Percentiles rank a stretch among this genome's conserved stretches.
These are phyloP conservation scores for Pyricularia grisea DNA, from an alignment of 2,329 filamentous ascomycete species.

Conservation along the genomic window DNA sequence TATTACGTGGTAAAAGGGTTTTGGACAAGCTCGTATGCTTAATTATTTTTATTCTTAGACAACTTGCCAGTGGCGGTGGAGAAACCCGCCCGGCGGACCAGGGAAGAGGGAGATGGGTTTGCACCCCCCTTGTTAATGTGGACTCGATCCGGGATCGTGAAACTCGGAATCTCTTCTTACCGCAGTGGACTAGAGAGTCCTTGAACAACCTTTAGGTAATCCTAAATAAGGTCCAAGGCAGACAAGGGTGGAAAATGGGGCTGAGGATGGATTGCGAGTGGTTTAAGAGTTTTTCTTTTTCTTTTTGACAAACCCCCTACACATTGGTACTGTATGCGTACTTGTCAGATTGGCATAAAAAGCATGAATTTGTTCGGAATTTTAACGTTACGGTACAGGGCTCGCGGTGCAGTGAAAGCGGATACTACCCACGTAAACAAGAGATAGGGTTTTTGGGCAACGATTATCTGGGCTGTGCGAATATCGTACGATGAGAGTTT, in stretches of 20 bases:
- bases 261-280: too few relatives aligned
- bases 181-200: too few relatives aligned
- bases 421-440: too few relatives aligned
- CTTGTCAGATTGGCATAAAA: background rate
- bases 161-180: background rate
- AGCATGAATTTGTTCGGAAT: background rate
- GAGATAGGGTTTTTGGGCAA: too few relatives aligned
- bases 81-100: background rate
- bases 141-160: background rate
- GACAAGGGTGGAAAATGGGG: too few relatives aligned
- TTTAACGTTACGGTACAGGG: background rate
- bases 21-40: background rate
- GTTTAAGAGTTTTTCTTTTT: too few relatives aligned
- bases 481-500: background rate
- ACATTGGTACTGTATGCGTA: background rate
- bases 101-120: background rate
- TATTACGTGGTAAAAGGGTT: background rate
- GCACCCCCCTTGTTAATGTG: background rate
- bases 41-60: background rate
- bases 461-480: background rate
- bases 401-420: too few relatives aligned
- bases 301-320: background rate
- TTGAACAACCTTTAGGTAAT: background rate
- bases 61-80: background rate
- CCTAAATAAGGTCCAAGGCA: background rate